Conservation (phyloP, 352 stramenopile genomes). For the Pythium folliculosum region DNA sequence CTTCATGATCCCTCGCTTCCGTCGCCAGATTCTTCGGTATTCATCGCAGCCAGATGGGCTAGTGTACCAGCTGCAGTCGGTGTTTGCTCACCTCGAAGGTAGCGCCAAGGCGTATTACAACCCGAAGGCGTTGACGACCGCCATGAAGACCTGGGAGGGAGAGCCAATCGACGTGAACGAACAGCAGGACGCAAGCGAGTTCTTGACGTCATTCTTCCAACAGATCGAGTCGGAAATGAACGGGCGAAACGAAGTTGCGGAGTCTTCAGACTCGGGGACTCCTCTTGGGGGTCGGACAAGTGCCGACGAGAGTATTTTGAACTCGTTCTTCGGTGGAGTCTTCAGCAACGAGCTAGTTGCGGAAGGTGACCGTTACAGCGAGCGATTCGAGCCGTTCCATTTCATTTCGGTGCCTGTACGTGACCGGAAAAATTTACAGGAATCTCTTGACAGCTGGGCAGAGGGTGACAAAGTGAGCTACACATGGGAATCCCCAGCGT, state of each 20-base stretch:
- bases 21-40: constrained; percentile 78
- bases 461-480: constrained; percentile 91
- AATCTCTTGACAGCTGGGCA: constrained; percentile 87
- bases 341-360: constrained; percentile 93
- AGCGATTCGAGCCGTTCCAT: constrained; percentile 89
- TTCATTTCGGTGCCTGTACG: constrained; percentile 90
- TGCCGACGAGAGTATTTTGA: constrained; percentile 81
- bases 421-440: constrained; percentile 83
- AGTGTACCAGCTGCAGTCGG: constrained; percentile 87
- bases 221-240: constrained; percentile 92
- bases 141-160: constrained; percentile 90
- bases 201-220: constrained; percentile 93
- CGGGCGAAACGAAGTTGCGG: constrained; percentile 33
- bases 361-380: constrained; percentile 84
- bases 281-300: constrained; percentile 3
- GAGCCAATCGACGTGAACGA: constrained; percentile 88
- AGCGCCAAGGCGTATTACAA: constrained; percentile 88
- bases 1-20: constrained; percentile 94
- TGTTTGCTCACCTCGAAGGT: constrained; percentile 89
- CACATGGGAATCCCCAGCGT: constrained; percentile 71
- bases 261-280: constrained; percentile 1
- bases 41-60: constrained; percentile 39
- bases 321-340: constrained; percentile 87
- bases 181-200: constrained; percentile 94
- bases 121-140: constrained; percentile 68